Evolutionary conservation across 345 rosid genomes (phyloP).

Genomic region (Ricinus communis): DNA sequence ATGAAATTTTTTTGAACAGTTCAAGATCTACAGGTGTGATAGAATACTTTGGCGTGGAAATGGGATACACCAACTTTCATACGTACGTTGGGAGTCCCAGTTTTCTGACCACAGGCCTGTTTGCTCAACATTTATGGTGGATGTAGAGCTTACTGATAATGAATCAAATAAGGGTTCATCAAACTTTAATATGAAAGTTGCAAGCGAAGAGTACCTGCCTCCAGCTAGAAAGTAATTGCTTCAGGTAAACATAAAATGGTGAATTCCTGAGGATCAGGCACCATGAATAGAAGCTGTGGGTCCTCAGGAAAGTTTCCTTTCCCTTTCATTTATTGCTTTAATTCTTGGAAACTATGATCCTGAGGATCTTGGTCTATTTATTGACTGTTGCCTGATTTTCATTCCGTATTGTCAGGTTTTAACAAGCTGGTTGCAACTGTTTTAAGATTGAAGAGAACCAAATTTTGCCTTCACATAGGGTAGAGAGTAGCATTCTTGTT

Average conservation of each 20-base stretch:
- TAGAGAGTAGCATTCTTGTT: no score
- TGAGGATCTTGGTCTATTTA: no score
- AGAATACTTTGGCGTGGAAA: conserved; percentile 84
- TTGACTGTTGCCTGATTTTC: no score
- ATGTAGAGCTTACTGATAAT: conserved; percentile 46
- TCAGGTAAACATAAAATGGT: not conserved
- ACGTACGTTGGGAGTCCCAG: conserved; percentile 59
- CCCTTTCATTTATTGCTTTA: no score
- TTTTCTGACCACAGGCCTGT: conserved; percentile 97
- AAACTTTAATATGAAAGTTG: conserved; percentile 38
- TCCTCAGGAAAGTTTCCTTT: no score
- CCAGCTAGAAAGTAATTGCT: conserved; percentile 11
- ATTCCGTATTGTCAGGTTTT: no score
- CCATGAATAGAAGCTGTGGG: no score
- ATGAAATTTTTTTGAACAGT: not conserved
- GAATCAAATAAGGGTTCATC: conserved; percentile 27
- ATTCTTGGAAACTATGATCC: no score
- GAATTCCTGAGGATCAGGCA: no score
- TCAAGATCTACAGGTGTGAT: conserved; percentile 66
- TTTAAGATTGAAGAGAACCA: no score
- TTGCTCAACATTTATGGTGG: conserved; percentile 55
- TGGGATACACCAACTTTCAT: conserved; percentile 61
- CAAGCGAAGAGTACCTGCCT: conserved; percentile 44
- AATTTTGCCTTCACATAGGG: no score
- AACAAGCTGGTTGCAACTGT: no score